Conservation (phyloP, 306 rosid species). For the Corylus heterophylla region DNA sequence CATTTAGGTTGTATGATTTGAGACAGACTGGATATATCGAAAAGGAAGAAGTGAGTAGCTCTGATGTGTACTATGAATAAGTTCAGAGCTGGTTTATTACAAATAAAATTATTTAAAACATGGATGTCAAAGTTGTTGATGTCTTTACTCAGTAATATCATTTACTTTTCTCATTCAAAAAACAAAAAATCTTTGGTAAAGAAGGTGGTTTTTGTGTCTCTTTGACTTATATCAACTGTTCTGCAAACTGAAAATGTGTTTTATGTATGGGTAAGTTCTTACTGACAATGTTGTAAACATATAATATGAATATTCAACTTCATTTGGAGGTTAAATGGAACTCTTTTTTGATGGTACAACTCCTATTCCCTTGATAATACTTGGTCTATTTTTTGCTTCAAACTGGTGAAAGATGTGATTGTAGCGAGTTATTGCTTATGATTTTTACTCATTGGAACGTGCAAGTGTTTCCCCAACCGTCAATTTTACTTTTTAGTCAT, state of each 20-base stretch:
- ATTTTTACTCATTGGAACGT: not conserved
- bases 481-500: not conserved
- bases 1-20: constrained; percentile 76
- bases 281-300: not conserved
- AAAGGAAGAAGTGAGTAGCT: constrained; percentile 65
- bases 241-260: too few relatives aligned
- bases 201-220: constrained; percentile 17
- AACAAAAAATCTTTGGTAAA: constrained; percentile 8
- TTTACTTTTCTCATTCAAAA: not conserved
- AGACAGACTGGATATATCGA: constrained; percentile 69
- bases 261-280: not conserved
- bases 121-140: not conserved
- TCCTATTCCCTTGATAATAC: not conserved
- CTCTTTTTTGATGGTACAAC: not conserved
- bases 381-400: not conserved
- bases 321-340: not conserved
- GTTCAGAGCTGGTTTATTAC: constrained; percentile 7
- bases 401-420: not conserved
- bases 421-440: not conserved
- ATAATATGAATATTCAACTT: not conserved
- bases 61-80: constrained; percentile 16
- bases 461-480: not conserved
- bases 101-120: not conserved
- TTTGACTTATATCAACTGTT: not conserved
- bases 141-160: not conserved